phyloP scores from a whole-genome alignment of 331 rosid genomes.

The Phaseolus coccineus region DNA sequence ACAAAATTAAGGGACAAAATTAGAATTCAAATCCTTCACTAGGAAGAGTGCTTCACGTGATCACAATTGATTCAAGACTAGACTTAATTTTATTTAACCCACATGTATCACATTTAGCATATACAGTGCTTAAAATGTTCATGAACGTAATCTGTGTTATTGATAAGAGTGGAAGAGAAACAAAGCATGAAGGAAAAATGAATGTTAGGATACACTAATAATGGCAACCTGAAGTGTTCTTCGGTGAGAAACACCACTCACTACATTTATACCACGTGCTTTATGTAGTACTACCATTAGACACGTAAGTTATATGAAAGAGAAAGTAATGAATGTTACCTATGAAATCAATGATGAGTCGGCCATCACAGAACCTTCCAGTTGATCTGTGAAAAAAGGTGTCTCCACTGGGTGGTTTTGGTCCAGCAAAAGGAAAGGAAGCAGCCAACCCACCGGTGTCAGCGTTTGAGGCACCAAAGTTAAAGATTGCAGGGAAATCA shows the following conservation, averaged over 20 bases:
- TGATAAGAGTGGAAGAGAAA: background rate
- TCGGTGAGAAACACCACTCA: background rate
- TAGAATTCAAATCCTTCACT: background rate
- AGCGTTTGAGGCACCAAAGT: slow-evolving; percentile 67
- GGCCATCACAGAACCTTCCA: slow-evolving; percentile 66
- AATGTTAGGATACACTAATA: background rate
- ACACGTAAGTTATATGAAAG: background rate
- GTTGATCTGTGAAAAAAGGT: slow-evolving; percentile 59
- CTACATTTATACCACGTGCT: no score
- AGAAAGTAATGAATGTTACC: slow-evolving; percentile 41
- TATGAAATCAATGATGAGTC: slow-evolving; percentile 64
- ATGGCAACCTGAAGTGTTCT: background rate
- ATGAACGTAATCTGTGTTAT: no score
- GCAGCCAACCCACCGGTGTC: slow-evolving; percentile 68
- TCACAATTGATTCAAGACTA: background rate
- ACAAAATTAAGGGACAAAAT: background rate
- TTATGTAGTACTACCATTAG: background rate
- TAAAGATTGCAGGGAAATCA: slow-evolving; percentile 64
- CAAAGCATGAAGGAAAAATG: background rate
- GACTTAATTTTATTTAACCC: background rate
- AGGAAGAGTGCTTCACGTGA: background rate
- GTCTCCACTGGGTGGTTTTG: slow-evolving; percentile 56
- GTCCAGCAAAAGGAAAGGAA: background rate
- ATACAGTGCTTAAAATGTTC: no score
- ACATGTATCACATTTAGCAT: no score